phyloP scores from a whole-genome alignment of 1,284 basidiomycete species.

The Papiliotrema terrestris region DNA sequence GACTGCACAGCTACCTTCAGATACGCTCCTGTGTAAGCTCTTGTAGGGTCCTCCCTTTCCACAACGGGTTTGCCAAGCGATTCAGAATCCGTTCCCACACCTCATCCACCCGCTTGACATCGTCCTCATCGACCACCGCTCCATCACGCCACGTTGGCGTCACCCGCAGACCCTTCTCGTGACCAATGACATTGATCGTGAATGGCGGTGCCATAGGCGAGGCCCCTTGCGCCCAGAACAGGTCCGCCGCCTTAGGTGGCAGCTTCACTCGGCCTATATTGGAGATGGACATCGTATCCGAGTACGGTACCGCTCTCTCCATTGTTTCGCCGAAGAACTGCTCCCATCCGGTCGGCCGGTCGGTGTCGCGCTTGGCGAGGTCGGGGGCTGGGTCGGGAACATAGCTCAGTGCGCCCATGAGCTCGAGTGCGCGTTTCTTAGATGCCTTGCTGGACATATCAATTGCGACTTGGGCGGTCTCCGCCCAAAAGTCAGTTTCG shows the following conservation, averaged over 20 bases:
- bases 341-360: conserved; percentile 38
- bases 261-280: conserved; percentile 32
- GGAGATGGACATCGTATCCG: conserved; percentile 22
- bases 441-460: conserved; percentile 7
- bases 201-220: conserved; percentile 21
- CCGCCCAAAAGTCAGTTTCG: conserved; percentile 24
- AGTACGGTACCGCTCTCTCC: conserved; percentile 6
- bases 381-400: conserved; percentile 25
- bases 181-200: conserved; percentile 24
- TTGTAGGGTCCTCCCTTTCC: no score
- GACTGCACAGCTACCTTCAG: no score
- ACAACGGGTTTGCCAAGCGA: neutral
- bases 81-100: neutral
- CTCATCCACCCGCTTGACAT: conserved; percentile 4
- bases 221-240: conserved; percentile 31
- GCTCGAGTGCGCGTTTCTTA: conserved; percentile 17
- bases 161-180: conserved; percentile 31
- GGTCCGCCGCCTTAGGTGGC: conserved; percentile 23
- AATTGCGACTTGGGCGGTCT: conserved; percentile 5
- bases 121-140: conserved; percentile 10
- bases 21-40: no score
- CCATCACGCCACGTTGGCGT: conserved; percentile 26
- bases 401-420: conserved; percentile 31
- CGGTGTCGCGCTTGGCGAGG: conserved; percentile 10
- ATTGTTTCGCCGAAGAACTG: conserved; percentile 26